Evolutionary conservation across 306 rosid genomes (phyloP).

Genomic region (Vigna nakashimae): DNA sequence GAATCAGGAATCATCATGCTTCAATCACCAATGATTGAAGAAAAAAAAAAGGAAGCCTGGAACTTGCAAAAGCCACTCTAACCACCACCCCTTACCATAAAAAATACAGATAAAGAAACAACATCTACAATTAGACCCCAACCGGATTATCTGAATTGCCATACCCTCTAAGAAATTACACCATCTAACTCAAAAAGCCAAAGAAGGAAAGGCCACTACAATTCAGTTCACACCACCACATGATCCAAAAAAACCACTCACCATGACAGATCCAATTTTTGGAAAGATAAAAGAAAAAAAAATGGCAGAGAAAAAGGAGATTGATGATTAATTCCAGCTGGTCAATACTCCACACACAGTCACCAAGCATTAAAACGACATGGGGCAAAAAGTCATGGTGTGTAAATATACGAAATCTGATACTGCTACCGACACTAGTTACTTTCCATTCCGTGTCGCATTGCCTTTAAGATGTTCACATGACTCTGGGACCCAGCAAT

Average conservation of each 20-base stretch:
- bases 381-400: constrained; percentile 40
- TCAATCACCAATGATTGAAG: constrained; percentile 19
- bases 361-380: constrained; percentile 45
- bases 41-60: background rate
- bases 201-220: constrained; percentile 21
- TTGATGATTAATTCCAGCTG: constrained; percentile 44
- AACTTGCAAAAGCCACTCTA: constrained; percentile 23
- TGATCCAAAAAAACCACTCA: constrained; percentile 17
- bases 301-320: background rate
- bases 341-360: constrained; percentile 36
- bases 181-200: constrained; percentile 8
- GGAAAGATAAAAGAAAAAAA: background rate
- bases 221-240: constrained; percentile 31
- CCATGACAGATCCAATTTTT: constrained; percentile 50
- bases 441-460: constrained; percentile 51
- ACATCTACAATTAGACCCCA: background rate
- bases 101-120: background rate
- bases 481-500: constrained; percentile 62
- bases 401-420: constrained; percentile 51
- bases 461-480: constrained; percentile 58
- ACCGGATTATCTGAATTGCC: constrained; percentile 30
- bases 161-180: background rate
- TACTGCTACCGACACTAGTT: constrained; percentile 62
- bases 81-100: background rate
- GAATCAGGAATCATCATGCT: constrained; percentile 9